phyloP scores from a whole-genome alignment of 2,329 filamentous ascomycete genomes.

The Cryphonectria nitschkei region DNA sequence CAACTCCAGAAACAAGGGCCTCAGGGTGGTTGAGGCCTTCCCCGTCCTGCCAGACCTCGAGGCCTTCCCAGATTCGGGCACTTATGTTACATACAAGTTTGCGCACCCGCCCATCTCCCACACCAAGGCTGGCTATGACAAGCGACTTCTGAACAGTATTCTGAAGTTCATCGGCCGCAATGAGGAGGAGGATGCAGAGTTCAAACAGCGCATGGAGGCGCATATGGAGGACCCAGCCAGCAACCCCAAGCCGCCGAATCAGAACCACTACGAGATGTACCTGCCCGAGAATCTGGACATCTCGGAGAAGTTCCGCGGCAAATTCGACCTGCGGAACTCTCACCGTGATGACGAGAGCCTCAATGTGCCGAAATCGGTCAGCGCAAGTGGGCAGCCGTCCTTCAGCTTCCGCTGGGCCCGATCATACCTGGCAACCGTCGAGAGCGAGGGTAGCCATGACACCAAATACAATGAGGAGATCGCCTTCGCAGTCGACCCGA shows the following conservation, averaged over 20 bases:
- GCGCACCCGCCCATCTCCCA: slow-evolving; percentile 63
- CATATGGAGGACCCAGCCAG: slow-evolving; percentile 60
- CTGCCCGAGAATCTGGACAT: slow-evolving; percentile 54
- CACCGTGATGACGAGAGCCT: slow-evolving; percentile 57
- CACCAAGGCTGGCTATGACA: slow-evolving; percentile 54
- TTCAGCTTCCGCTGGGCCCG: slow-evolving; percentile 67
- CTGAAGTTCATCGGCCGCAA: slow-evolving; percentile 63
- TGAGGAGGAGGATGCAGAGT: slow-evolving; percentile 56
- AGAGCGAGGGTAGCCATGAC: slow-evolving; percentile 58
- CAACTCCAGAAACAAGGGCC: slow-evolving; percentile 41
- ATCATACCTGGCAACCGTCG: slow-evolving; percentile 65
- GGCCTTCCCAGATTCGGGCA: slow-evolving; percentile 70
- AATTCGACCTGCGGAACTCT: slow-evolving; percentile 62
- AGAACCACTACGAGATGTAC: slow-evolving; percentile 70
- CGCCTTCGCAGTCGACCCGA: slow-evolving; percentile 51
- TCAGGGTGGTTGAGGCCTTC: slow-evolving; percentile 62
- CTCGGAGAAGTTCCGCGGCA: slow-evolving; percentile 60
- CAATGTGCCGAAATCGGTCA: slow-evolving; percentile 55
- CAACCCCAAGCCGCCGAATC: slow-evolving; percentile 59
- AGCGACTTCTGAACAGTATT: slow-evolving; percentile 63
- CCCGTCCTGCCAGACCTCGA: slow-evolving; percentile 68
- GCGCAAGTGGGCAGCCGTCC: slow-evolving; percentile 43
- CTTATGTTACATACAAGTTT: slow-evolving; percentile 73
- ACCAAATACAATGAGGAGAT: slow-evolving; percentile 69
- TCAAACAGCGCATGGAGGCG: slow-evolving; percentile 54